A percentile compares a stretch with the other conserved stretches of the same genome.
phyloP scores from a whole-genome alignment of 1,284 basidiomycete genomes.

The Rhodotorula sp. region DNA sequence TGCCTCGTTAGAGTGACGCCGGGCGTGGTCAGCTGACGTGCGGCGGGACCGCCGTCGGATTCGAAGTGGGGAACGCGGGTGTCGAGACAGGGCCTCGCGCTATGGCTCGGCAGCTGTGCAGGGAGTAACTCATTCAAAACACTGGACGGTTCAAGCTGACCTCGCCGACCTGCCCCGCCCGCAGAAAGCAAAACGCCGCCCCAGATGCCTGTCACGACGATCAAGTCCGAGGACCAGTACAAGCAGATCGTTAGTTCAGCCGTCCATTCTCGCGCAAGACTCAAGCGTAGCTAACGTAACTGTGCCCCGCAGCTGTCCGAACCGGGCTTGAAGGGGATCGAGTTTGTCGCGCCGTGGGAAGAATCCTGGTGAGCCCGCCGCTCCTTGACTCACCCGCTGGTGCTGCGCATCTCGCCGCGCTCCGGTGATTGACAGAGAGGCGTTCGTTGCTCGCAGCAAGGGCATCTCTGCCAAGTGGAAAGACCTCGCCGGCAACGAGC shows the following conservation, averaged over 20 bases:
- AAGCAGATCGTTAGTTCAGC: constrained; percentile 21
- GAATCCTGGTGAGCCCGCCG: constrained; percentile 15
- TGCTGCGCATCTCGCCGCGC: too few relatives aligned
- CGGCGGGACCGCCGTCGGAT: too few relatives aligned
- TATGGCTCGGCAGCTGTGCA: too few relatives aligned
- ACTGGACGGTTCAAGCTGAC: too few relatives aligned
- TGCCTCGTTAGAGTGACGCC: too few relatives aligned
- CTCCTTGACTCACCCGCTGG: too few relatives aligned
- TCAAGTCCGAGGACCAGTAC: constrained; percentile 30
- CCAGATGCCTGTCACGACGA: constrained; percentile 35
- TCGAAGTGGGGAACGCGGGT: too few relatives aligned
- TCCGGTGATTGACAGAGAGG: background rate
- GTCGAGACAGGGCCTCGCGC: too few relatives aligned
- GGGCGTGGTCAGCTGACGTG: too few relatives aligned
- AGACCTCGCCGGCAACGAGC: constrained; percentile 11
- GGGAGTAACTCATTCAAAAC: too few relatives aligned
- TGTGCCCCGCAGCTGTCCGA: constrained; percentile 1
- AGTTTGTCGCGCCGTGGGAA: constrained; percentile 38
- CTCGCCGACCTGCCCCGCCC: background rate
- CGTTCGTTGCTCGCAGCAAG: constrained; percentile 2
- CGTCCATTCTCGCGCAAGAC: background rate
- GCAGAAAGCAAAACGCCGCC: too few relatives aligned
- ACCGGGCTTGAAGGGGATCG: constrained; percentile 7
- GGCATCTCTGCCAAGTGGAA: constrained; percentile 31
- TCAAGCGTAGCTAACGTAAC: background rate